Percentiles rank a stretch among this genome's conserved stretches.
Conservation (phyloP, 768 basidiomycete genomes). For the Panus rudis region DNA sequence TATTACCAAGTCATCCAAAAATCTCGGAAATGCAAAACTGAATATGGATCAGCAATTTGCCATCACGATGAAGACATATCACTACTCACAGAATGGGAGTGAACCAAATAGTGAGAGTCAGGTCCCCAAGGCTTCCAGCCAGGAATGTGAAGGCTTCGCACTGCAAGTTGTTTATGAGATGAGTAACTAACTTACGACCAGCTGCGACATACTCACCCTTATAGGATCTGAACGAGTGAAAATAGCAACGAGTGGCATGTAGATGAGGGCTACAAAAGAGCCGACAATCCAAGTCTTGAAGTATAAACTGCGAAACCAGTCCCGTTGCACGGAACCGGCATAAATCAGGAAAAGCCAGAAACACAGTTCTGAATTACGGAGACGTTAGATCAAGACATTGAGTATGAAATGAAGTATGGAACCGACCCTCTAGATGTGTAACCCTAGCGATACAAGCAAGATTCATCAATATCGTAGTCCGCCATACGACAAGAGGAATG, state of each 20-base stretch:
- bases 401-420: background rate
- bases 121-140: constrained; percentile 60
- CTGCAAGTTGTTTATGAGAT: constrained; percentile 28
- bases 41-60: too few species aligned
- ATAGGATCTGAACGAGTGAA: constrained; percentile 52
- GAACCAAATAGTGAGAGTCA: constrained; percentile 70
- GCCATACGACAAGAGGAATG: background rate
- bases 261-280: constrained; percentile 49
- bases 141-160: constrained; percentile 66
- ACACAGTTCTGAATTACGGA: constrained; percentile 53
- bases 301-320: constrained; percentile 73
- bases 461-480: background rate
- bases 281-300: constrained; percentile 72
- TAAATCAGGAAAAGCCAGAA: constrained; percentile 86
- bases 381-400: background rate
- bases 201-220: constrained; percentile 35
- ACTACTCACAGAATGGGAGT: constrained; percentile 60
- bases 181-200: background rate
- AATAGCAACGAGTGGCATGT: constrained; percentile 66
- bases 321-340: constrained; percentile 48
- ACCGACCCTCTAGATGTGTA: constrained; percentile 70
- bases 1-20: constrained; percentile 54
- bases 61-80: too few species aligned
- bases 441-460: constrained; percentile 41
- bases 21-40: constrained; percentile 62